Evolutionary conservation across 2,329 filamentous ascomycete species (phyloP), one percentile per base, ranked within the genome.

Genomic region (Cryphonectria nitschkei): DNA sequence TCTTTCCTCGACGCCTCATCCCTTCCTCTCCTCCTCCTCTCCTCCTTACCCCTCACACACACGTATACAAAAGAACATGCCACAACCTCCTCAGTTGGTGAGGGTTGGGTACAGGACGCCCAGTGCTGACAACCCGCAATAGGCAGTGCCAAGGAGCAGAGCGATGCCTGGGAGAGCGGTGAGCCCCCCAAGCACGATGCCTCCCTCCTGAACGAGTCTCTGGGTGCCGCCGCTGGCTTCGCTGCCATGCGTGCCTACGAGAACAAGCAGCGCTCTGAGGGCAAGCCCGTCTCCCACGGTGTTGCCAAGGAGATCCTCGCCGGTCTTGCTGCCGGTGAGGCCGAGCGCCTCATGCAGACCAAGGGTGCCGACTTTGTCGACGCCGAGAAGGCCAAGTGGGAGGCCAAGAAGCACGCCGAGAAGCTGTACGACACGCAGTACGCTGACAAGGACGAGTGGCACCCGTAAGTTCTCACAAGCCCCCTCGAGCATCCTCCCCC

Each of bases 221-320:
- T 95, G 69, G 92, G 90, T 74, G 92, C 92, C 73, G 93, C 89
- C 70, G 93, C 92, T 70, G 89, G 91, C 73, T 95, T 95, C 79
- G 90, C 89, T 74, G 93, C 90, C 76, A 92, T 95, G 87, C 94
- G 94, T 85, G 84, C 90, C 32, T 95, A 90, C 77, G 92, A 95
- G 82, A 90, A 94, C 80, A 85, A 88, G 76, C 91, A 94, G 83
- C 90, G 91, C 77, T 84, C 82, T 70, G 85, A 93, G 79, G 92
- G 90, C 89, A 83, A 94, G 84, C 79, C 86, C 8, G 90, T 95
- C 76, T 87, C 85, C 74, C 93, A 95, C 83, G 83, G 82, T 58
- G 91, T 93, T 77, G 93, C 93, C 79, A 95, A 95, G 84, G 93
- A 95, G 83, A 79, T 92, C 61, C 81, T 95, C 43, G 91, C 87